Base-by-base conservation (phyloP, 768 basidiomycete genomes). In the Hortiboletus campestris region DNA sequence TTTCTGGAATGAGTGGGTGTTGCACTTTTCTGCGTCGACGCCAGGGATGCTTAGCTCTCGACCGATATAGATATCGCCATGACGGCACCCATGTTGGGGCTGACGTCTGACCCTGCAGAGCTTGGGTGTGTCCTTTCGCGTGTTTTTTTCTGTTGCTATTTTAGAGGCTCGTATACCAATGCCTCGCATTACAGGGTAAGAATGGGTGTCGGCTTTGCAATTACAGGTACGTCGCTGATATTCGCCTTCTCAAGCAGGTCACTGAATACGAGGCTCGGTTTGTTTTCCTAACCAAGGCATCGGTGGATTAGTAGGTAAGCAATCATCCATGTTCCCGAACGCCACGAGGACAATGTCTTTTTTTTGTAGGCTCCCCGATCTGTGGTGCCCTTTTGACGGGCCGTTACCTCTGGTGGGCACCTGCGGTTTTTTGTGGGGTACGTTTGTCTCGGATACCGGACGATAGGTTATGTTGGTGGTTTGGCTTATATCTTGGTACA, bases 321-420 rank as follows among this genome's bases (percentile, higher is more conserved):
- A n/a, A 20, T 20, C 25, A 4, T 12, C 20, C 14, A 25, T 34
- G 25, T 4, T 25, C 25, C 36, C 8, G 0, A 13, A 9, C 0
- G 10, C 11, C 28, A 10, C n/a, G 14, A 20, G 12, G 20, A n/a
- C 9, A 61, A 39, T 38, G 44, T 9, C 42, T 25, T 25, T 25
- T 25, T 25, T 25, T 25, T 25, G 25, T 45, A 78, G 83, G 83
- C 5, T 76, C 81, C 0, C 84, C 85, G 1, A 79, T 85, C 34
- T 78, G 76, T 35, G 84, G 85, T 2, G 79, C 82, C 3, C 71
- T 86, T 19, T 71, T 86, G 5, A 76, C 81, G 1, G 46, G 65
- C 11, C 66, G 71, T 4, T 83, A 79, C 60, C 66, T 76, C 4
- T 86, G 84, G 84, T 84, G 80, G 79, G 73, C 77, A 16, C 81